Evolutionary conservation across 2,329 filamentous ascomycete genomes (phyloP).

Genomic region (Cladosporium sphaerospermum): DNA sequence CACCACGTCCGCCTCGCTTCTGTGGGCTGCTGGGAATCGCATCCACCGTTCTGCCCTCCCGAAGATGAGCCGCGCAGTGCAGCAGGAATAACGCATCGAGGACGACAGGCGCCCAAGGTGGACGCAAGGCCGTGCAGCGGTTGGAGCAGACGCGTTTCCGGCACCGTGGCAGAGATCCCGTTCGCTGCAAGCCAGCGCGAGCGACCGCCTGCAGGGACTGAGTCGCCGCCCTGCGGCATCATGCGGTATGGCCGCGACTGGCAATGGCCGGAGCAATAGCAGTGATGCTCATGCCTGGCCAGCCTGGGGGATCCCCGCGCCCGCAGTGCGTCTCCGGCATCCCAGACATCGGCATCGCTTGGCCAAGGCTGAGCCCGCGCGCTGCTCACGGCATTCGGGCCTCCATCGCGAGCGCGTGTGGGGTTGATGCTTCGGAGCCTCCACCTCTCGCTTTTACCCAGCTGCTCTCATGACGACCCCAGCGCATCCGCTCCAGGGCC

Average conservation of each 20-base stretch:
- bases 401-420: background rate
- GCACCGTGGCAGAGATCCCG: background rate
- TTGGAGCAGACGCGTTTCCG: background rate
- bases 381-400: background rate
- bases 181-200: too few relatives aligned
- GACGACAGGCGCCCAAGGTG: too few relatives aligned
- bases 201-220: conserved; percentile 1
- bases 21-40: background rate
- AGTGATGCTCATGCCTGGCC: background rate
- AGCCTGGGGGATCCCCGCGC: background rate
- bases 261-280: conserved; percentile 4
- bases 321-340: background rate
- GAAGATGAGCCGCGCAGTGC: too few relatives aligned
- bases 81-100: too few relatives aligned
- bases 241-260: background rate
- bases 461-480: background rate
- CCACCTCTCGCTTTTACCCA: conserved; percentile 7
- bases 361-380: background rate
- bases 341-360: conserved; percentile 1
- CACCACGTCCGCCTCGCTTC: conserved; percentile 7
- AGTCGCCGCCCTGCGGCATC: background rate
- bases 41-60: too few relatives aligned
- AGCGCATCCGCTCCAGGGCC: background rate
- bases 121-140: background rate
- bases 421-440: conserved; percentile 3